Evolutionary conservation across 2,329 filamentous ascomycete species (phyloP), one percentile per base, ranked within the genome.

Genomic region (Cercospora sojina): DNA sequence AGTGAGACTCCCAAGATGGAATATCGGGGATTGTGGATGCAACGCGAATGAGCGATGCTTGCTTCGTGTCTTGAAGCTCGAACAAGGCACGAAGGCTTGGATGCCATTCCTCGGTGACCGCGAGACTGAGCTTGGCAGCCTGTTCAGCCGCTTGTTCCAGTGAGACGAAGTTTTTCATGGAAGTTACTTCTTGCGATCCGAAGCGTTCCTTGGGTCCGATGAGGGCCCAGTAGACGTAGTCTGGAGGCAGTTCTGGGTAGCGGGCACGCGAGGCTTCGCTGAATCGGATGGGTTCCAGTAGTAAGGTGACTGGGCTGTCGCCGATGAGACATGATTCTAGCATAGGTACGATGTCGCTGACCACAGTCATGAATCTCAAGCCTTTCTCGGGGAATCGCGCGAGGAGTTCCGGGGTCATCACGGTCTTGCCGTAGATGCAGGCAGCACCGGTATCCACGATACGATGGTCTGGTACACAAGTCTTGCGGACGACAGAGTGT

Each of bases 11-110:
- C 77, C 78, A 79, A 0, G 72, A 66, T 3, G 75, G 73, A 12
- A 80, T 74, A 1, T 76, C 73, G 12, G 74, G 76, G 16, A 72
- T 68, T 0, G 76, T 71, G 8, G 78, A 79, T 10, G 74, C 70
- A 60, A 80, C 74, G 13, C 75, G 75, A 62, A 77, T 71, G 12
- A 75, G 74, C 2, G 78, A 75, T 3, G 78, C 71, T 58, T 78
- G 74, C 8, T 43, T 67, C 12, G 70, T 62, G 64, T 68, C 70
- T 60, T 71, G 70, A 1, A 69, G 61, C 58, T 71, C 66, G 38
- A 71, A 70, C 29, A 70, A 53, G 3, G 68, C 68, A 27, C 67
- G 64, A 29, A 72, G 62, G 9, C 67, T 69, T 7, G 64, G 61
- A n/a, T 70, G 65, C 69, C 70, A 72, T 43, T 72, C 67, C 38